phyloP scores from a whole-genome alignment of 2,329 filamentous ascomycete species.

The Arthroderma sp. region DNA sequence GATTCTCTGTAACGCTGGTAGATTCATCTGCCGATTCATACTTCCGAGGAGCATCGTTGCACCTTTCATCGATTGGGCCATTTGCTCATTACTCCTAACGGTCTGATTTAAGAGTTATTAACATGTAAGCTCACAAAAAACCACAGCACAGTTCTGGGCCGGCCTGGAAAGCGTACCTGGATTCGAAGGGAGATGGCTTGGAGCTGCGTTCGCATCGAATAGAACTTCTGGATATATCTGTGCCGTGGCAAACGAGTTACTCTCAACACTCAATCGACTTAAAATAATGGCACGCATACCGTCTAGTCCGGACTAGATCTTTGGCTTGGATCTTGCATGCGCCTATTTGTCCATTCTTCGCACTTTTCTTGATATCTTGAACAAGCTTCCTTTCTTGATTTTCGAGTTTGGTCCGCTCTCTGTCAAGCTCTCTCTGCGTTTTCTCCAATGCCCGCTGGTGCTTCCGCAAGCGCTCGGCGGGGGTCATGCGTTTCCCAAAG shows the following conservation, averaged over 20 bases:
- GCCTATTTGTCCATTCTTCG: conserved; percentile 97
- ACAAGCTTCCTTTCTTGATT: conserved; percentile 98
- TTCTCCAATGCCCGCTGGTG: conserved; percentile 96
- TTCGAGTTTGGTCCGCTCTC: conserved; percentile 88
- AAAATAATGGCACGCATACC: conserved; percentile 32
- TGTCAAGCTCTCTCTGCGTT: conserved; percentile 89
- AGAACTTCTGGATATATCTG: conserved; percentile 96
- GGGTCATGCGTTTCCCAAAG: conserved; percentile 98
- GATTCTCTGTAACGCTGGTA: conserved; percentile 86
- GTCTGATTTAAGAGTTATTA: conserved; percentile 38
- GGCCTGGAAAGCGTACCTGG: conserved; percentile 46
- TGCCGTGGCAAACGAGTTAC: background rate
- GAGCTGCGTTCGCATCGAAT: conserved; percentile 91
- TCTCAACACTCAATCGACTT: background rate
- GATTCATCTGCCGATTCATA: conserved; percentile 97
- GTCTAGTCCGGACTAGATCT: conserved; percentile 81
- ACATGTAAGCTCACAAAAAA: background rate
- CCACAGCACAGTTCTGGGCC: no score
- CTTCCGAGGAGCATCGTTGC: conserved; percentile 82
- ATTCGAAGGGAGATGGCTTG: conserved; percentile 92
- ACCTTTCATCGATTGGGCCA: conserved; percentile 99
- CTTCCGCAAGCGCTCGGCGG: conserved; percentile 50
- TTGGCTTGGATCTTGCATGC: conserved; percentile 97
- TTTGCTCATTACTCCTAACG: conserved; percentile 95
- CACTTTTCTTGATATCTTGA: conserved; percentile 92